Evolutionary conservation across 2,329 filamentous ascomycete species (phyloP), one percentile per base, ranked within the genome.

Genomic region (Aureobasidium sp.): DNA sequence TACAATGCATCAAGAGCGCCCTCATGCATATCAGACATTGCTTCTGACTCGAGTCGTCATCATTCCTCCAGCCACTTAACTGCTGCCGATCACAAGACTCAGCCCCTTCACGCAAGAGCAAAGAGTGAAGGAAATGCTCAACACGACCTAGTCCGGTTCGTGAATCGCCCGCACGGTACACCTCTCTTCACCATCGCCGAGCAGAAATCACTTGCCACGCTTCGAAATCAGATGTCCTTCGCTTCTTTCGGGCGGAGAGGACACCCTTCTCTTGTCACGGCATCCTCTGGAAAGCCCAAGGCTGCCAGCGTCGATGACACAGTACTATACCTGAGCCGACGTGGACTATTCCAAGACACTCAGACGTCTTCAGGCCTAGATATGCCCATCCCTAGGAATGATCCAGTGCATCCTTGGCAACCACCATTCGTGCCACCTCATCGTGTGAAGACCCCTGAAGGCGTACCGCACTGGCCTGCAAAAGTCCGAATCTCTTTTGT

Each of bases 111-210:
- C 10, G 16, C 21, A 48, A 14, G 54, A 48, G 54, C 54, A 16
- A 58, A 58, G 42, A 47, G 42, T 21, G 42, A 58, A 48, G 54
- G 42, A 48, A 21, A 10, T 32, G 34, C n/a, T 30, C 54, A 58
- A 30, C 54, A 58, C 39, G 54, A 61, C 30, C 44, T 47, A 49
- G 48, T 64, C 36, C 64, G 66, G 21, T 69, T 69, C 50, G 61
- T 66, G 37, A 68, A 71, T 58, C 59, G 66, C 37, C 66, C 67
- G 39, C 70, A 72, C 65, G 73, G 72, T 59, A 72, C 68, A 39
- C 73, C 73, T 13, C 72, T 79, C n/a, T 73, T 73, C 32, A 76
- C 75, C 14, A 79, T 79, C 62, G 66, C 74, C 42, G 77, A 79
- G 66, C 74, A 74, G 55, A 69, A 68, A 62, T 79, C 76, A 14